Conservation (phyloP, 1,284 basidiomycete species). For the Sphaerobolus stellatus region DNA sequence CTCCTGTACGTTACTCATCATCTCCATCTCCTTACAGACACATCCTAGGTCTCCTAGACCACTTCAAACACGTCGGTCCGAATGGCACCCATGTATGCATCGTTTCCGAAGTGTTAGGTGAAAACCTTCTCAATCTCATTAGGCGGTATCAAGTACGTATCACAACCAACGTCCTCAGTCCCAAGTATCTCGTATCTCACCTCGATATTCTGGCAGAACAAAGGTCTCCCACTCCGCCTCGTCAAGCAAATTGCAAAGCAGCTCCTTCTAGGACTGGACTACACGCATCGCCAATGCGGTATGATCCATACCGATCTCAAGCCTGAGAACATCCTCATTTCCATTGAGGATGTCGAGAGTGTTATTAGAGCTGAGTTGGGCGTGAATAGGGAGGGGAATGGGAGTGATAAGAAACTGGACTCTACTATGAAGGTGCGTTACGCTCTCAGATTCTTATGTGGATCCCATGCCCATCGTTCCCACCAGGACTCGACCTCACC, state of each 20-base stretch:
- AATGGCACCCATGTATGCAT: constrained; percentile 99
- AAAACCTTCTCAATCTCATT: constrained; percentile 97
- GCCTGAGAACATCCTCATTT: constrained; percentile 97
- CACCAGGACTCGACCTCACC: constrained; percentile 25
- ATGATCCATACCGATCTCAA: constrained; percentile 97
- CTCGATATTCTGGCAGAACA: constrained; percentile 44
- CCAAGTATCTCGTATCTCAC: not conserved
- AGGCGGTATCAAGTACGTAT: constrained; percentile 74
- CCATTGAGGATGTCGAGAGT: constrained; percentile 95
- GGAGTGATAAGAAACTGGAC: no score
- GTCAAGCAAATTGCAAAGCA: constrained; percentile 97
- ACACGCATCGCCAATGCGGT: constrained; percentile 91
- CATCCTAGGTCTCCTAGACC: constrained; percentile 95
- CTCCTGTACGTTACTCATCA: constrained; percentile 45
- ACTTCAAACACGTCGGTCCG: constrained; percentile 94
- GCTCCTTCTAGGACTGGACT: no score
- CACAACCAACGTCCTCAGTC: not conserved
- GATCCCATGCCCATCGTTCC: constrained; percentile 29
- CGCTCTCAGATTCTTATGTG: constrained; percentile 23
- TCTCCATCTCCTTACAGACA: constrained; percentile 66
- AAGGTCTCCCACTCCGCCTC: constrained; percentile 91
- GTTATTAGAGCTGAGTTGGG: constrained; percentile 89
- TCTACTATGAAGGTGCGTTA: not conserved
- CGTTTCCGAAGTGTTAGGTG: constrained; percentile 99
- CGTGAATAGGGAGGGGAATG: constrained; percentile 41